These are phyloP conservation scores for Eimeria praecox DNA, from an alignment of 169 alveolate genomes.

Conservation along the genomic window DNA sequence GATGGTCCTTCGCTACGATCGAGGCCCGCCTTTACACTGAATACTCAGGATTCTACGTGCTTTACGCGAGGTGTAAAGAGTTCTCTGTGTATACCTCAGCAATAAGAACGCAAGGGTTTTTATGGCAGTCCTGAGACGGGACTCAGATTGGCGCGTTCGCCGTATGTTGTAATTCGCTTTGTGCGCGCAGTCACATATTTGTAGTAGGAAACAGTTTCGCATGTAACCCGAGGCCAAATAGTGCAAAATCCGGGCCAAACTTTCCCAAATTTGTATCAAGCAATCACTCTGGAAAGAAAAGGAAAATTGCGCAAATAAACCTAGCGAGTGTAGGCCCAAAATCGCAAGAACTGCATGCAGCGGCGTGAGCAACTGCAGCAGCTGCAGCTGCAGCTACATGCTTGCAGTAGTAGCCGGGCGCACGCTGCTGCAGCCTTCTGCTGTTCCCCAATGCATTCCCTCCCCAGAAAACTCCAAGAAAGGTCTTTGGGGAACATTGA, in stretches of 20 bases:
- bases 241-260: background rate
- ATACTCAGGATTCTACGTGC: background rate
- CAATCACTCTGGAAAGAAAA: background rate
- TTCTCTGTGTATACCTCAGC: background rate
- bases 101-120: background rate
- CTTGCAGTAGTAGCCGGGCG: conserved; percentile 26
- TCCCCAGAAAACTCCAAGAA: background rate
- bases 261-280: background rate
- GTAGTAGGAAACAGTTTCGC: background rate
- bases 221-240: background rate
- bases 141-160: background rate
- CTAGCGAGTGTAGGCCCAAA: background rate
- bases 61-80: background rate
- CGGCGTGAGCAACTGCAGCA: conserved; percentile 20
- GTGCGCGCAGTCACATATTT: background rate
- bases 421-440: conserved; percentile 48
- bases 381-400: conserved; percentile 32
- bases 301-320: background rate
- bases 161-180: background rate
- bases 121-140: background rate
- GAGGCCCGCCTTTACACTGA: background rate
- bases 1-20: background rate
- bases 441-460: background rate
- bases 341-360: conserved; percentile 22
- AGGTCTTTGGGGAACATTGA: background rate